Conservation (phyloP, 305 asterid species). For the Stenogyne calaminthoides region DNA sequence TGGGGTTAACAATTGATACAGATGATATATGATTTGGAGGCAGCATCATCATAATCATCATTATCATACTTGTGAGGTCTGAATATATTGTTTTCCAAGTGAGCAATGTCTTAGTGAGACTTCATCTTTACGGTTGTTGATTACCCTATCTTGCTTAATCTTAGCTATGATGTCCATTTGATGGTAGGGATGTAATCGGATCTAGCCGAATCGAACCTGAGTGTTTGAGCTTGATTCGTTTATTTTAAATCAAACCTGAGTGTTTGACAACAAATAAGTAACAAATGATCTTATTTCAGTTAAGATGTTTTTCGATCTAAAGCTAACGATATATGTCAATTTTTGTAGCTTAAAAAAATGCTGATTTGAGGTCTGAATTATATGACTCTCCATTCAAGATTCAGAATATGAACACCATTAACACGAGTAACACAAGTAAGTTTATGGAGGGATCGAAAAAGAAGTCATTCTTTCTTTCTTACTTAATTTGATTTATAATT, state of each 20-base stretch:
- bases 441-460: too few species aligned
- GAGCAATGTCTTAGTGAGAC: conserved; percentile 12
- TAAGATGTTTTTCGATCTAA: too few species aligned
- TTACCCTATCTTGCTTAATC: neutral
- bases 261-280: too few species aligned
- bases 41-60: neutral
- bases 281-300: too few species aligned
- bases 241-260: too few species aligned
- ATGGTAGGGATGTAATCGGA: neutral
- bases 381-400: neutral
- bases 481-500: too few species aligned
- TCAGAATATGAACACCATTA: too few species aligned
- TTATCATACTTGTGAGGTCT: neutral
- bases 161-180: neutral
- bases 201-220: neutral
- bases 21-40: neutral
- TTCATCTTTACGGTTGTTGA: neutral
- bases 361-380: neutral
- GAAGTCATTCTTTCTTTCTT: too few species aligned
- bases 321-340: neutral
- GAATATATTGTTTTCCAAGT: neutral
- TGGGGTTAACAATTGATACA: conserved; percentile 12
- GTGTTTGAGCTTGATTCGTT: too few species aligned
- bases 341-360: too few species aligned
- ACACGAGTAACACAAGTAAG: too few species aligned